Base-by-base conservation (phyloP, 345 rosid genomes). In the Murraya koenigii region DNA sequence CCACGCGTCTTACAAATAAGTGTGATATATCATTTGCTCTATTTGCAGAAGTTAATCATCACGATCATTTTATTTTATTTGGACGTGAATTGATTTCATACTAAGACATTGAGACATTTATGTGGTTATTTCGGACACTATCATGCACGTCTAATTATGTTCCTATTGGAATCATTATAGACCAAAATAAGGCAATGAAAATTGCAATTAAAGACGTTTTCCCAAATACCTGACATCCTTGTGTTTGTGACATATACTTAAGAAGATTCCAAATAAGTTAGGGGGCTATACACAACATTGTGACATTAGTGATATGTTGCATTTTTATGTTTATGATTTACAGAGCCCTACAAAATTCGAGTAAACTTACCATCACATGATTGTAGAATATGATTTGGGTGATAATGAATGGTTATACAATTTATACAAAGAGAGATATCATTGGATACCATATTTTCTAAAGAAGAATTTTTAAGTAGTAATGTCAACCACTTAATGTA, bases 401-500 rank as follows among this genome's bases (percentile, higher is more conserved):
- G 3, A 25, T 66, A 72, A 77, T 47, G 58, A 64, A 72, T 80
- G 86, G 81, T 75, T 82, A 25, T 78, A 69, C n/a, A 39, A 44
- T 23, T 64, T 84, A 68, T 82, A 39, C 60, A 79, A n/a, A n/a
- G n/a, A 84, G 19, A 71, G 74, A 58, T 66, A 79, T 69, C 22
- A 3, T 14, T 77, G 82, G 85, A 80, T 73, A 61, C 79, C 81
- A 13, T 81, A 79, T 0, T 84, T 72, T 79, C 61, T 79, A 60
- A 81, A 80, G 33, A 78, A 69, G 11, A 58, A 4, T 77, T 62
- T 84, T 84, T 82, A 77, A 81, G 79, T 80, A 15, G 85, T 83
- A 20, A 71, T 80, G 84, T 78, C 77, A 17, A 66, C 76, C 0
- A 52, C 61, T 13, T 80, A 74, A 59, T 70, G 72, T 70, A 79